Conservation (phyloP, 805 yeast species). For the Blastobotrys terrestris region DNA sequence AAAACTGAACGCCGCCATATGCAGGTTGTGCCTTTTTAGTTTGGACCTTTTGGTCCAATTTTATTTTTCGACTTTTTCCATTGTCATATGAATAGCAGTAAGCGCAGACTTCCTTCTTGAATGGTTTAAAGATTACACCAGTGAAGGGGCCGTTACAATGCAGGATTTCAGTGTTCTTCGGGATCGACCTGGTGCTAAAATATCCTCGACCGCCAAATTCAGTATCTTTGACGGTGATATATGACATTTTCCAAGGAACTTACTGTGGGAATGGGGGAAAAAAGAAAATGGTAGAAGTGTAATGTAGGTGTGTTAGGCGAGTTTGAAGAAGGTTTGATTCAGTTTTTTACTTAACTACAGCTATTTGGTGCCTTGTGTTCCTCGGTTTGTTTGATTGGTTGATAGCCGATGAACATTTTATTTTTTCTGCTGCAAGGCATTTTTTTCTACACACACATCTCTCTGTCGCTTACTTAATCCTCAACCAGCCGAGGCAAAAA, state of each 20-base stretch:
- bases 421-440: too few relatives aligned
- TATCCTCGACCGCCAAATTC: constrained; percentile 59
- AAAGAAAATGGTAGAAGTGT: too few relatives aligned
- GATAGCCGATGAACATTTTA: not conserved
- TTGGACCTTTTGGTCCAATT: constrained; percentile 4
- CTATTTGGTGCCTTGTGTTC: not conserved
- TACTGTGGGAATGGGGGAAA: too few relatives aligned
- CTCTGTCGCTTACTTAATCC: not conserved
- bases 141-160: constrained; percentile 40
- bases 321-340: not conserved
- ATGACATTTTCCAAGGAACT: not conserved
- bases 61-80: constrained; percentile 42
- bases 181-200: constrained; percentile 36
- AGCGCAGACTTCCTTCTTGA: constrained; percentile 58
- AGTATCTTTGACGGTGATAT: constrained; percentile 25
- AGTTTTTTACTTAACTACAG: not conserved
- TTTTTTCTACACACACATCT: not conserved
- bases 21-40: constrained; percentile 22
- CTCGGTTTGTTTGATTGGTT: not conserved
- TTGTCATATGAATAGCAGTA: constrained; percentile 44
- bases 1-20: constrained; percentile 46
- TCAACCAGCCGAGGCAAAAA: not conserved
- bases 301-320: too few relatives aligned
- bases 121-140: constrained; percentile 43
- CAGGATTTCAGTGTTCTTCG: constrained; percentile 38